Conservation (phyloP, 371 early-diverging fungal genomes). For the Apophysomyces variabilis region DNA sequence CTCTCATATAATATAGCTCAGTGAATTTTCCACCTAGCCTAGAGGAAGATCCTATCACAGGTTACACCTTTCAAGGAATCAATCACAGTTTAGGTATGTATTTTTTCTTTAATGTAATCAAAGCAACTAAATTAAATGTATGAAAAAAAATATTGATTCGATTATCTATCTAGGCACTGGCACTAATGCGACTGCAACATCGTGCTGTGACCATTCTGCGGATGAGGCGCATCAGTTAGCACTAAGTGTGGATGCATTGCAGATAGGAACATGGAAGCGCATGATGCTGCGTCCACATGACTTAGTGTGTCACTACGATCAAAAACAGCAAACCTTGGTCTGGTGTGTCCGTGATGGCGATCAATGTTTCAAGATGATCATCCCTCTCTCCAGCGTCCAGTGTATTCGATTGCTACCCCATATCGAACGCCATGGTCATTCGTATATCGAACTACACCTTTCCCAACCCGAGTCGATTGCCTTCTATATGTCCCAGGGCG, state of each 20-base stretch:
- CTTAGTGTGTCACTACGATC: conserved; percentile 60
- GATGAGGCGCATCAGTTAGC: neutral
- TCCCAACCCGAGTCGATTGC: conserved; percentile 26
- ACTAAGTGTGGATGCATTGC: conserved; percentile 55
- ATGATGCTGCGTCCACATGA: conserved; percentile 52
- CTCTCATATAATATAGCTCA: neutral
- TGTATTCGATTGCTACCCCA: conserved; percentile 46
- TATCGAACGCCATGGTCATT: conserved; percentile 7
- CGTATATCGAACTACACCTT: conserved; percentile 21
- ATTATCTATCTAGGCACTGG: no score
- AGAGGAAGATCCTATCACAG: neutral
- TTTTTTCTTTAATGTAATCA: neutral
- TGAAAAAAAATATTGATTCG: no score
- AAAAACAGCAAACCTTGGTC: conserved; percentile 49
- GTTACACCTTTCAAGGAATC: neutral
- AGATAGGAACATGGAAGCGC: conserved; percentile 78
- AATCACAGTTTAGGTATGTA: neutral
- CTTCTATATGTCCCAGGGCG: conserved; percentile 54
- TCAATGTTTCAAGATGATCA: conserved; percentile 68
- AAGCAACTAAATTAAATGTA: no score
- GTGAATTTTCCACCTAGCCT: neutral
- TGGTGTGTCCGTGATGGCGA: conserved; percentile 67
- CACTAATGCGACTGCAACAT: neutral
- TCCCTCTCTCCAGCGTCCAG: conserved; percentile 58
- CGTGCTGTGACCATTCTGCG: neutral